These are phyloP conservation scores for Madurella fahalii DNA, from an alignment of 2,329 filamentous ascomycete genomes.

Conservation along the genomic window DNA sequence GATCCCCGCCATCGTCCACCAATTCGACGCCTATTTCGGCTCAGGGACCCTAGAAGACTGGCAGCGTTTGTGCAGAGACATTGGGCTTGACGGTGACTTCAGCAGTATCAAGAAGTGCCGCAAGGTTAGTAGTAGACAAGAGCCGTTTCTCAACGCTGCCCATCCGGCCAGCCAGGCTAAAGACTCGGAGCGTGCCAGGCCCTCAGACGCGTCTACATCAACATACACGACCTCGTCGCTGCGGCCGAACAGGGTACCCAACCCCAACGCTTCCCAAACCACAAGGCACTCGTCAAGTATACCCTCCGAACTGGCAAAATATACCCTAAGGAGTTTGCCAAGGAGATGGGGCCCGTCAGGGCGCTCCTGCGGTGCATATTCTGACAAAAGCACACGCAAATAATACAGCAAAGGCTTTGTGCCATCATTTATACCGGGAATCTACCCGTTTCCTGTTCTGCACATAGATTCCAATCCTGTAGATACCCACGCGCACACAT, in stretches of 20 bases:
- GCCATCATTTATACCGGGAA: no score
- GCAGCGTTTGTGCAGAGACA: conserved; percentile 42
- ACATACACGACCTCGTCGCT: conserved; percentile 46
- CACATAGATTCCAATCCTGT: background rate
- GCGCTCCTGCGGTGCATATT: conserved; percentile 35
- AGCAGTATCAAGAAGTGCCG: conserved; percentile 43
- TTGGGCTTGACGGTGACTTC: conserved; percentile 37
- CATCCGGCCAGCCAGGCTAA: background rate
- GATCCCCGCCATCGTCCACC: conserved; percentile 5
- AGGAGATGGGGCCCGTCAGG: conserved; percentile 37
- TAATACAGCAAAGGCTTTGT: background rate
- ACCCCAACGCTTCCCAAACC: conserved; percentile 33
- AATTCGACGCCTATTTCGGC: conserved; percentile 33
- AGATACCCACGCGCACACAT: background rate
- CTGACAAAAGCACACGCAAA: background rate
- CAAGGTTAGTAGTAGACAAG: conserved; percentile 33
- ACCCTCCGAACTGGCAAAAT: conserved; percentile 35
- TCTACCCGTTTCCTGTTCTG: no score
- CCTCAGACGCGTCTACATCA: conserved; percentile 41
- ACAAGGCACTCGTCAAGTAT: conserved; percentile 34
- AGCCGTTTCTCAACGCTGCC: no score
- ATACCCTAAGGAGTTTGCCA: conserved; percentile 44
- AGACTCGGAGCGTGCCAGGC: conserved; percentile 31
- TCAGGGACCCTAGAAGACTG: conserved; percentile 38
- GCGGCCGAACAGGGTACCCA: conserved; percentile 25